Percentiles rank a stretch among this genome's conserved stretches.
phyloP scores from a whole-genome alignment of 1,139 yeast species.

The Tardiomyces digboiensis region DNA sequence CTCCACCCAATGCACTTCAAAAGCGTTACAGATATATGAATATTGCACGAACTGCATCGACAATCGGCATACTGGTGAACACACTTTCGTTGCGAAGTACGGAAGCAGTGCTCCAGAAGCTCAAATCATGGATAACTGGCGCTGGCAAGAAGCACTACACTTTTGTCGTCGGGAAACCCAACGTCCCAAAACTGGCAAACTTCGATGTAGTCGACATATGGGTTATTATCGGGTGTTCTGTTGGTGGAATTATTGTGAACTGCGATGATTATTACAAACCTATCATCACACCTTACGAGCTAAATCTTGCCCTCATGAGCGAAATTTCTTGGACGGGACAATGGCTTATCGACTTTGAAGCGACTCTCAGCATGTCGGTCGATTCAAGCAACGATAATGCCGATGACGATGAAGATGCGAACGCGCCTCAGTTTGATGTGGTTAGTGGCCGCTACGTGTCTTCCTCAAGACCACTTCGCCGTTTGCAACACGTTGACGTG shows the following conservation, averaged over 20 bases:
- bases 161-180: slow-evolving; percentile 98
- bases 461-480: slow-evolving; percentile 64
- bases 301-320: slow-evolving; percentile 65
- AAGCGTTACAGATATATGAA: slow-evolving; percentile 81
- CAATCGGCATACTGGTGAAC: slow-evolving; percentile 84
- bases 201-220: slow-evolving; percentile 88
- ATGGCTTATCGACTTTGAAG: slow-evolving; percentile 78
- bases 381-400: slow-evolving; percentile 26
- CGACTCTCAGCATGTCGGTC: slow-evolving; percentile 33
- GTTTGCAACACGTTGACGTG: slow-evolving; percentile 54
- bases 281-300: slow-evolving; percentile 87
- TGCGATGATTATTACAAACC: slow-evolving; percentile 80
- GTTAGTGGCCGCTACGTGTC: slow-evolving; percentile 72
- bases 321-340: slow-evolving; percentile 85
- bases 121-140: slow-evolving; percentile 48
- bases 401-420: slow-evolving; percentile 35
- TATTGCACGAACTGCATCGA: slow-evolving; percentile 82
- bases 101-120: slow-evolving; percentile 47
- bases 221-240: slow-evolving; percentile 93
- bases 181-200: slow-evolving; percentile 92
- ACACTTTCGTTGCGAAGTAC: slow-evolving; percentile 76
- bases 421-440: slow-evolving; percentile 79
- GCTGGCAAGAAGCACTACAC: slow-evolving; percentile 89
- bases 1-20: slow-evolving; percentile 72
- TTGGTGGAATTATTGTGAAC: slow-evolving; percentile 84